Base-by-base conservation (phyloP, 768 basidiomycete genomes). In the Exidia glandulosa region DNA sequence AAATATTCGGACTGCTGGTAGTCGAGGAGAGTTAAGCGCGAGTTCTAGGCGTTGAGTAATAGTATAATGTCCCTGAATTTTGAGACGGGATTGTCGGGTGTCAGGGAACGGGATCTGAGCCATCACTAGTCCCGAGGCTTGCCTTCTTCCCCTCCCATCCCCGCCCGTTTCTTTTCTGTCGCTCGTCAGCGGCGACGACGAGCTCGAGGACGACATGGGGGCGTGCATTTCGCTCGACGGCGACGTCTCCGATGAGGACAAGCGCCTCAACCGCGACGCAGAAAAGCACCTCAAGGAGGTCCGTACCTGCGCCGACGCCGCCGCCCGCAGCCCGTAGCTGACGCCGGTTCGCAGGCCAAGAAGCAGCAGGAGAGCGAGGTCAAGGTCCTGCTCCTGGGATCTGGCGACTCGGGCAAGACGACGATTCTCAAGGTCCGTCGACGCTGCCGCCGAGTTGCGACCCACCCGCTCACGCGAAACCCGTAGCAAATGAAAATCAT, bases 401-500 rank as follows among this genome's bases (percentile, higher is more conserved):
- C 94, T 47, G 94, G 94, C 31, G 94, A 95, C 69, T 90, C 87
- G 32, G 94, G 94, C 27, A 97, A 96, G 73, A 90, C 88, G 5
- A 96, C 94, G 9, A 80, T 96, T 67, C 79, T 94, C 71, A 94
- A 93, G 78, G 87, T 87, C n/a, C 47, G 19, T 4, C 50, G 25
- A 4, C 27, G 5, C 50, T 27, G 25, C 7, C 10, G 25, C 12
- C 30, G 9, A 23, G 41, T 13, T 41, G 6, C 19, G 10, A 54
- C 25, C 25, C 9, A 4, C 27, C 25, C 9, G 25, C 31, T 12
- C 54, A 80, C 85, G 3, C 71, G 71, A 1, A 96, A 90, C 67
- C 71, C 75, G 56, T 65, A 94, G 88, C 94, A 98, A 87, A 98
- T 97, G 94, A 86, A 94, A 37, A 77, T 96, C 37, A 96, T 99